phyloP scores from a whole-genome alignment of 1,284 basidiomycete genomes.

The Ustilago loliicola region DNA sequence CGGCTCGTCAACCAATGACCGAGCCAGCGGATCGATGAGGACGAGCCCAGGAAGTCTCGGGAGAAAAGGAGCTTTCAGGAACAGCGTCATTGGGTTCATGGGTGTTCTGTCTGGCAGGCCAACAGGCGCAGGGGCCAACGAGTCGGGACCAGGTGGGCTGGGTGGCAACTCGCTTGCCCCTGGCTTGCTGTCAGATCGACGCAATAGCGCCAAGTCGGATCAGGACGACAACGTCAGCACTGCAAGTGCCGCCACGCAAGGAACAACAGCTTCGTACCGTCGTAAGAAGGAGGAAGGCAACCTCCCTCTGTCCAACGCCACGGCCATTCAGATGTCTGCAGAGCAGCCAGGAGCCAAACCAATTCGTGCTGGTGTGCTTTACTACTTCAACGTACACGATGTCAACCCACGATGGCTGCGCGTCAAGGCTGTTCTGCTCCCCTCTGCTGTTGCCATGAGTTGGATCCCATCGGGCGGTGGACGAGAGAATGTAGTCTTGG shows the following conservation, averaged over 20 bases:
- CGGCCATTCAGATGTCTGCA: slow-evolving; percentile 44
- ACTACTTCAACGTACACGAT: slow-evolving; percentile 63
- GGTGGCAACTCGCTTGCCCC: slow-evolving; percentile 15
- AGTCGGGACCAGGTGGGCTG: slow-evolving; percentile 1
- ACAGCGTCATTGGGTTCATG: slow-evolving; percentile 50
- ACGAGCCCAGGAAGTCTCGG: slow-evolving; percentile 25
- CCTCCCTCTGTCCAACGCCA: slow-evolving; percentile 37
- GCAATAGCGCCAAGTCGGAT: slow-evolving; percentile 41
- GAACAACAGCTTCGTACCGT: slow-evolving; percentile 54
- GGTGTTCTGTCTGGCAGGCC: slow-evolving; percentile 38
- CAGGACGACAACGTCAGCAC: slow-evolving; percentile 44
- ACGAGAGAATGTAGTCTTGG: slow-evolving; percentile 59
- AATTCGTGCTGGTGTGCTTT: slow-evolving; percentile 51
- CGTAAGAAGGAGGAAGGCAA: slow-evolving; percentile 49
- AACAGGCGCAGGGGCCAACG: not conserved
- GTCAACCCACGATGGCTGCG: slow-evolving; percentile 53
- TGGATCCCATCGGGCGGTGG: slow-evolving; percentile 63
- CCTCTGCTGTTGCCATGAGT: slow-evolving; percentile 61
- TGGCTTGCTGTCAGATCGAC: slow-evolving; percentile 26
- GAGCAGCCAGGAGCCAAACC: slow-evolving; percentile 40
- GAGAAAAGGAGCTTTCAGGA: slow-evolving; percentile 43
- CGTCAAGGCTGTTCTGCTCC: slow-evolving; percentile 59
- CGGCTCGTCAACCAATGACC: slow-evolving; percentile 5
- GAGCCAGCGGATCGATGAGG: slow-evolving; percentile 9
- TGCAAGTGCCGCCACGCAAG: slow-evolving; percentile 45